These are phyloP conservation scores for Camelina hispida DNA, from an alignment of 345 rosid species.

Conservation along the genomic window DNA sequence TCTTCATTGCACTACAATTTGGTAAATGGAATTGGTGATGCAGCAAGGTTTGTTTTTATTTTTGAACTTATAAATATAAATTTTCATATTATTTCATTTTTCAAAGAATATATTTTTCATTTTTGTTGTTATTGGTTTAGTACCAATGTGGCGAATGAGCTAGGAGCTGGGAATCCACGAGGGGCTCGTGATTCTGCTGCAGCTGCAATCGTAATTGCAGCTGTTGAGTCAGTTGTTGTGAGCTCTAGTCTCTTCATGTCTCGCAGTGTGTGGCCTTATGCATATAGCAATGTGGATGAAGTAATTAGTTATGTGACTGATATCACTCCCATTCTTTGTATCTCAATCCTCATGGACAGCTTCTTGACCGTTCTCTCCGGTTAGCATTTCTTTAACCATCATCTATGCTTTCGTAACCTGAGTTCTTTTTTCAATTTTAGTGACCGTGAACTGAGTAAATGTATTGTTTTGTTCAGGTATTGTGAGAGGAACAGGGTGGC, in stretches of 20 bases:
- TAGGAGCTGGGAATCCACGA: conserved; percentile 45
- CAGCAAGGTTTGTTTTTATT: conserved; percentile 41
- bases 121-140: conserved; percentile 22
- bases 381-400: conserved; percentile 25
- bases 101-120: not conserved
- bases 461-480: conserved; percentile 47
- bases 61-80: not conserved
- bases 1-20: conserved; percentile 44
- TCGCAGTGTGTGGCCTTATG: conserved; percentile 46
- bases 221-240: conserved; percentile 43
- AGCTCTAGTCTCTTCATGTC: conserved; percentile 38
- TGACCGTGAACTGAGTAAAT: not conserved
- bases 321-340: conserved; percentile 47
- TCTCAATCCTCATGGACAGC: conserved; percentile 46
- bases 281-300: conserved; percentile 44
- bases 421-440: not conserved
- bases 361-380: conserved; percentile 40
- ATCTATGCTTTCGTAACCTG: not conserved
- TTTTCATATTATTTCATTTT: not conserved
- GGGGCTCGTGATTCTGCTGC: conserved; percentile 42
- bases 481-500: conserved; percentile 80
- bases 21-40: conserved; percentile 44
- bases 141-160: conserved; percentile 47
- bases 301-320: conserved; percentile 33
- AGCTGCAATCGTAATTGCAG: conserved; percentile 43